Base-by-base conservation (phyloP, 345 rosid genomes). In the Cardamine chenopodiifolia region DNA sequence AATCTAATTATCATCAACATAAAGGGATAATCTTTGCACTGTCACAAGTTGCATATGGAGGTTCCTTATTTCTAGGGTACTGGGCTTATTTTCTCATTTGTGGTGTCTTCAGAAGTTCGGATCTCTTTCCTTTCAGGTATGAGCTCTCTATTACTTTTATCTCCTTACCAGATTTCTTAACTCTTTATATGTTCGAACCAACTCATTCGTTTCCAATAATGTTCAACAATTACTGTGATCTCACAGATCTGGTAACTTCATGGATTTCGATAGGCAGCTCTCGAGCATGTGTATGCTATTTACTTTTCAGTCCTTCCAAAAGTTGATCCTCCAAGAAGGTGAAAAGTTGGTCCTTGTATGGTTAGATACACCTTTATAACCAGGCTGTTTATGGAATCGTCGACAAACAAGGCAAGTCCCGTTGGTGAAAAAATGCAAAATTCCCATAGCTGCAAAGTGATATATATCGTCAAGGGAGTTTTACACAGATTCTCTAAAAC, bases 321-420 rank as follows among this genome's bases (percentile, higher is more conserved):
- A 92, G 85, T 78, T 95, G 77, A 82, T 95, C 49, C 99, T 95
- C 74, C 99, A 95, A 81, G 98, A 92, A 78, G 98, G 98, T 61
- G 99, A 95, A 83, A 92, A 95, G 75, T 62, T 92, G 74, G 89
- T 95, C 71, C 98, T 96, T 67, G 98, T 92, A 20, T 90, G 96
- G 96, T 74, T 96, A 62, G 99, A 90, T 79, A 96, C 97, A 68
- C 96, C 98, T 55, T 55, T 90, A 89, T 75, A 92, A 96, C 79
- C 98, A 92, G 78, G 99, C 97, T 67, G 95, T 90, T 18, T 92
- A 92, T 79, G 98, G 98, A 39, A 88, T 90, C 22, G 97, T 96
- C 70, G 96, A 96, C 77, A 96, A 89, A 80, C 79, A 92, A 80
- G 98, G 97, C 87, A 78, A 76, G 75, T 53, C 39, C 31, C 18